phyloP scores from a whole-genome alignment of 306 rosid species.

The Hippophae rhamnoides region DNA sequence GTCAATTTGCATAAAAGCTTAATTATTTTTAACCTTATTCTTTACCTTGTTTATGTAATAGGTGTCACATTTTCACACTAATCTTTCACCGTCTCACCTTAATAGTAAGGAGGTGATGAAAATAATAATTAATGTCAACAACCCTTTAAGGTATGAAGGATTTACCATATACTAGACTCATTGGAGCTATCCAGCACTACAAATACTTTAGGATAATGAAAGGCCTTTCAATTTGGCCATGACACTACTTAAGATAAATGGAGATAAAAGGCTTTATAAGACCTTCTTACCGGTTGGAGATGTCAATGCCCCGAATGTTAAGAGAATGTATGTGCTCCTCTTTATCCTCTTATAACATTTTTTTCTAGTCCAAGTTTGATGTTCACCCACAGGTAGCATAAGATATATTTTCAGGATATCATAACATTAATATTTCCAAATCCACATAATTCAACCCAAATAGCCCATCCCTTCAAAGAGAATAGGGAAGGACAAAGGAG shows the following conservation, averaged over 20 bases:
- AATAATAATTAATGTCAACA: slow-evolving; percentile 84
- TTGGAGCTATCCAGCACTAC: slow-evolving; percentile 83
- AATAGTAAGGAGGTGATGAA: slow-evolving; percentile 81
- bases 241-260: slow-evolving; percentile 86
- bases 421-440: too few relatives aligned
- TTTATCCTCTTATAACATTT: background rate
- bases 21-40: background rate
- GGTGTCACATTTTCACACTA: slow-evolving; percentile 82
- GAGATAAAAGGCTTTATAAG: slow-evolving; percentile 89
- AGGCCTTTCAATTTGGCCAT: slow-evolving; percentile 89
- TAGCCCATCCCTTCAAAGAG: background rate
- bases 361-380: background rate
- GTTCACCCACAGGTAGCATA: background rate
- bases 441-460: background rate
- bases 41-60: slow-evolving; percentile 21
- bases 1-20: background rate
- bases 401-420: background rate
- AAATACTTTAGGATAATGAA: slow-evolving; percentile 70
- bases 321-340: slow-evolving; percentile 67
- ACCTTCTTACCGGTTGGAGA: slow-evolving; percentile 82
- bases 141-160: slow-evolving; percentile 77
- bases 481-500: too few relatives aligned
- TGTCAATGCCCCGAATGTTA: slow-evolving; percentile 53
- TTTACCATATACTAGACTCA: slow-evolving; percentile 89
- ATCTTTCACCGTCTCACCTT: slow-evolving; percentile 61